Evolutionary conservation across 208 protist species (phyloP).

Genomic region (Leishmania gerbilli): DNA sequence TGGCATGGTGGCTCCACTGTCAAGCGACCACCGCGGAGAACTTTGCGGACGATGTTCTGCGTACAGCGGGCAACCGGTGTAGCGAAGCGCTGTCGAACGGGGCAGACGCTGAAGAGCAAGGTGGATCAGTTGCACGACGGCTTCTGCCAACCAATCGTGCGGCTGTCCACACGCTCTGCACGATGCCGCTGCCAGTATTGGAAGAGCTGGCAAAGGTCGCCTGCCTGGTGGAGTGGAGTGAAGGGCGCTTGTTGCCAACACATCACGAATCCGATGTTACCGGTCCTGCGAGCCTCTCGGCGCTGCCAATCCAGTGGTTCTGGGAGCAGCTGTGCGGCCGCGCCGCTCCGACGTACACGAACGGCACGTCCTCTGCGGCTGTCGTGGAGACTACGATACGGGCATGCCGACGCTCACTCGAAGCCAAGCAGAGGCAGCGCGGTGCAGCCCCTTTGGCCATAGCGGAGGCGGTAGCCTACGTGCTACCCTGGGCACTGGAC

Average conservation of each 20-base stretch:
- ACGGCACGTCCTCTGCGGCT: not conserved
- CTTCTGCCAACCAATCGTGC: not conserved
- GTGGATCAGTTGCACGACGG: not conserved
- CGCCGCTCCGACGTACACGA: slow-evolving; percentile 6
- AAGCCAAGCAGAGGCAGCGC: not conserved
- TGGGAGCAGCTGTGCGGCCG: slow-evolving; percentile 25
- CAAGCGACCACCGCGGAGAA: slow-evolving; percentile 14
- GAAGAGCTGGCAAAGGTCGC: slow-evolving; percentile 18
- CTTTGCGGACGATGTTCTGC: slow-evolving; percentile 12
- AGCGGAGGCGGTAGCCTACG: not conserved
- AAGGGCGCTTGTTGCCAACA: not conserved
- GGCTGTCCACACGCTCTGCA: not conserved
- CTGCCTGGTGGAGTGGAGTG: slow-evolving; percentile 8
- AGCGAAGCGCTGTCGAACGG: not conserved
- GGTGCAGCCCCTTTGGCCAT: not conserved
- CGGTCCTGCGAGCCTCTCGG: not conserved
- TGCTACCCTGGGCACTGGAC: not conserved
- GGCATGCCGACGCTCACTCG: not conserved
- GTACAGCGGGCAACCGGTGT: not conserved
- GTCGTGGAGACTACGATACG: slow-evolving; percentile 10
- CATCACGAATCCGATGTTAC: not conserved
- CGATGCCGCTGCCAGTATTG: slow-evolving; percentile 12
- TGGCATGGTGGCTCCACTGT: not conserved
- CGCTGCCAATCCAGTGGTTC: slow-evolving; percentile 11
- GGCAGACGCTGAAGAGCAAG: not conserved